Conservation (phyloP, 495 filamentous ascomycete genomes). For the Penicillium cosmopolitanum region DNA sequence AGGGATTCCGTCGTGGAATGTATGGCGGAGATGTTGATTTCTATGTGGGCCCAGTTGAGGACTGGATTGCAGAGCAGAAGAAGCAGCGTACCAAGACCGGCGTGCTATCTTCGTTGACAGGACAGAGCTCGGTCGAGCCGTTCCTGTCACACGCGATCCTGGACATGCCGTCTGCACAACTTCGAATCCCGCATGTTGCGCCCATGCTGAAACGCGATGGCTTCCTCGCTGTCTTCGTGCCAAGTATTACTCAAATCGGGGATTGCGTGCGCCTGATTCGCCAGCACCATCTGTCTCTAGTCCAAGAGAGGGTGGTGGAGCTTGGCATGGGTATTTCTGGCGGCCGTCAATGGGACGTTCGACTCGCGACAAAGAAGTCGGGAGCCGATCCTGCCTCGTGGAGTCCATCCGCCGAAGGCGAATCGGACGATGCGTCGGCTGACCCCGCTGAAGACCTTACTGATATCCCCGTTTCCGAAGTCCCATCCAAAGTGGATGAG, state of each 20-base stretch:
- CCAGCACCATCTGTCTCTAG: constrained; percentile 53
- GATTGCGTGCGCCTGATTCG: constrained; percentile 59
- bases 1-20: constrained; percentile 68
- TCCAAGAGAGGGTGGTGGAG: constrained; percentile 67
- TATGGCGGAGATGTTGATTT: constrained; percentile 72
- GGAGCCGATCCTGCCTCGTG: constrained; percentile 46
- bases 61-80: constrained; percentile 62
- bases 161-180: constrained; percentile 66
- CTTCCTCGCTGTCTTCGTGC: constrained; percentile 68
- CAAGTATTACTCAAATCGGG: constrained; percentile 76
- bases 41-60: constrained; percentile 64
- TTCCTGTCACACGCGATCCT: constrained; percentile 72
- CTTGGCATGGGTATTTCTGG: constrained; percentile 59
- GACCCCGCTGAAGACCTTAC: neutral
- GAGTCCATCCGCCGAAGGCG: constrained; percentile 23
- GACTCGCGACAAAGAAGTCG: constrained; percentile 52
- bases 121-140: constrained; percentile 35
- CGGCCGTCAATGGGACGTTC: constrained; percentile 68
- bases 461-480: constrained; percentile 12
- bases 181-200: constrained; percentile 59
- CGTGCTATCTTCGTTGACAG: constrained; percentile 21
- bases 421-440: constrained; percentile 19
- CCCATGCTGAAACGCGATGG: constrained; percentile 64
- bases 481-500: constrained; percentile 37
- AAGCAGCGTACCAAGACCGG: constrained; percentile 30